Conservation (phyloP, 176 grass and related monocot species). For the Triticum monococcum region DNA sequence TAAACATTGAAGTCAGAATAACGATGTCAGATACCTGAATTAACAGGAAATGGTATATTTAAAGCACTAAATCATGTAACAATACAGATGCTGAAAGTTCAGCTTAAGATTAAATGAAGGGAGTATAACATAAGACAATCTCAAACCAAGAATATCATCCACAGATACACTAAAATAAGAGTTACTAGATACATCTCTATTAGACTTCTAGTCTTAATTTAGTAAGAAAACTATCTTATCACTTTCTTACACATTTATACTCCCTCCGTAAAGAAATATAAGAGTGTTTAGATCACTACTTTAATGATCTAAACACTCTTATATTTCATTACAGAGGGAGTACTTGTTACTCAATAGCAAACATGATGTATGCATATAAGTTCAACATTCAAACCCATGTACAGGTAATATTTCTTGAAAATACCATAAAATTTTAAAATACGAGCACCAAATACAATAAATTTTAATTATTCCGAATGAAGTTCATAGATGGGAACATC, state of each 20-base stretch:
- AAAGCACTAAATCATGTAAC: neutral
- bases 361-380: neutral
- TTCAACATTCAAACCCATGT: neutral
- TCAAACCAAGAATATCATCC: neutral
- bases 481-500: too few species aligned
- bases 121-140: neutral
- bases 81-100: neutral
- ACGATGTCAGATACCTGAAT: neutral
- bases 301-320: too few species aligned
- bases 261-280: too few species aligned
- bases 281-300: too few species aligned
- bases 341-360: neutral
- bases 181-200: neutral
- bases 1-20: neutral
- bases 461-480: too few species aligned
- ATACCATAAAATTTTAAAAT: neutral
- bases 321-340: too few species aligned
- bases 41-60: neutral
- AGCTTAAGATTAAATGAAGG: neutral
- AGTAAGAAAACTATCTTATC: neutral
- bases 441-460: neutral
- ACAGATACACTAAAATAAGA: neutral
- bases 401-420: neutral
- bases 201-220: constrained; percentile 1
- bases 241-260: neutral